A percentile compares a stretch with the other conserved stretches of the same genome.
phyloP scores from a whole-genome alignment of 306 rosid species.

The Prunus armeniaca region DNA sequence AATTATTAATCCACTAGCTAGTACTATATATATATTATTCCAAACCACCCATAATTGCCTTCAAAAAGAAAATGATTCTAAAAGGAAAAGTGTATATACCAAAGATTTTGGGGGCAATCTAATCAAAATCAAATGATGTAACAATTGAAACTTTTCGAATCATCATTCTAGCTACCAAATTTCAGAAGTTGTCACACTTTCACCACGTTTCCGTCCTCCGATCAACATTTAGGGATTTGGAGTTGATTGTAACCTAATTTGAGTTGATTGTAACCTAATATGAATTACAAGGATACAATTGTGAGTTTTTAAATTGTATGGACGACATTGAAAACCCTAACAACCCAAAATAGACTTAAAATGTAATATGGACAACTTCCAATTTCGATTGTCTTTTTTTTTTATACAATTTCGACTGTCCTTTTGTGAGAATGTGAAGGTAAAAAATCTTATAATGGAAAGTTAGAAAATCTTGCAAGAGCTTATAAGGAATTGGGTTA shows the following conservation, averaged over 20 bases:
- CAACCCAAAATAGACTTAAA: neutral
- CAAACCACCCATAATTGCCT: neutral
- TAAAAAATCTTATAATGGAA: too few species aligned
- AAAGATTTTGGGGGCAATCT: neutral
- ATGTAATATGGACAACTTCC: neutral
- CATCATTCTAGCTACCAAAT: too few species aligned
- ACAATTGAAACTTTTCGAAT: too few species aligned
- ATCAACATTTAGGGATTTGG: too few species aligned
- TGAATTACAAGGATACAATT: neutral
- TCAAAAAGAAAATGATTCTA: neutral
- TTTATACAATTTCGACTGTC: too few species aligned
- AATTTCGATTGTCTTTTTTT: neutral
- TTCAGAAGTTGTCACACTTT: too few species aligned
- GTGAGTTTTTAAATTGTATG: neutral
- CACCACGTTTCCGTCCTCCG: too few species aligned
- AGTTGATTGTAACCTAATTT: neutral
- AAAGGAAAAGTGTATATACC: neutral
- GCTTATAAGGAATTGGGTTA: too few species aligned
- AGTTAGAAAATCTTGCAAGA: too few species aligned
- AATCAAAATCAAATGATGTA: neutral
- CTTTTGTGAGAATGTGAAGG: too few species aligned
- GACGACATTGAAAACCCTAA: neutral
- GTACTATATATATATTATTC: neutral
- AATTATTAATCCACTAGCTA: constrained; percentile 5
- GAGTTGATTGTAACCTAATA: neutral